phyloP scores from a whole-genome alignment of 2,329 filamentous ascomycete species.

The Fusarium palustre region DNA sequence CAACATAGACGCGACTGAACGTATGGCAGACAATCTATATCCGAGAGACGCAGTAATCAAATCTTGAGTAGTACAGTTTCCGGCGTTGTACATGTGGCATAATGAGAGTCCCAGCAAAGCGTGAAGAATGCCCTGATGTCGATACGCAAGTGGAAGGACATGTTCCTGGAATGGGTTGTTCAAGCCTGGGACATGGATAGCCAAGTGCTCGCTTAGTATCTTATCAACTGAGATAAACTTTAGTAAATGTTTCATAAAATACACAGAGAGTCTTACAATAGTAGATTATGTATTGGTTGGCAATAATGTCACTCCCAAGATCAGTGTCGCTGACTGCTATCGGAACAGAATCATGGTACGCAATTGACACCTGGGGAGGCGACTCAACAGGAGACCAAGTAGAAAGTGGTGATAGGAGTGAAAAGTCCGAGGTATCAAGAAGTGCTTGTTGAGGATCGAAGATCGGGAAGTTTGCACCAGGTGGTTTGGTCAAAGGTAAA shows the following conservation, averaged over 20 bases:
- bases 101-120: slow-evolving; percentile 45
- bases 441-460: neutral
- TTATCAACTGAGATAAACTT: slow-evolving; percentile 31
- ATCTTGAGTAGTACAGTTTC: slow-evolving; percentile 9
- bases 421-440: neutral
- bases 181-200: slow-evolving; percentile 33
- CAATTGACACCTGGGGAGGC: fast-evolving
- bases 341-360: neutral
- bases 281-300: slow-evolving; percentile 14
- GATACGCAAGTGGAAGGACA: slow-evolving; percentile 42
- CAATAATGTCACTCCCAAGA: slow-evolving; percentile 13
- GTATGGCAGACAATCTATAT: slow-evolving; percentile 42
- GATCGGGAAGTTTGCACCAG: fast-evolving
- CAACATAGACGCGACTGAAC: slow-evolving; percentile 35
- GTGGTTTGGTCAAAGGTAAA: fast-evolving
- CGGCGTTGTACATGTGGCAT: slow-evolving; percentile 43
- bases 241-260: fast-evolving
- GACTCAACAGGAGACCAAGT: neutral
- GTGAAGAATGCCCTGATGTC: slow-evolving; percentile 45
- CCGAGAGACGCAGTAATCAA: slow-evolving; percentile 35
- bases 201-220: slow-evolving; percentile 36
- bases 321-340: neutral
- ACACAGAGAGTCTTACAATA: slow-evolving; percentile 10
- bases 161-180: slow-evolving; percentile 43
- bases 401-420: slow-evolving; percentile 1